Percentiles rank a stretch among this genome's conserved stretches.
Conservation (phyloP, 2,329 filamentous ascomycete species). For the Diaporthe citri region DNA sequence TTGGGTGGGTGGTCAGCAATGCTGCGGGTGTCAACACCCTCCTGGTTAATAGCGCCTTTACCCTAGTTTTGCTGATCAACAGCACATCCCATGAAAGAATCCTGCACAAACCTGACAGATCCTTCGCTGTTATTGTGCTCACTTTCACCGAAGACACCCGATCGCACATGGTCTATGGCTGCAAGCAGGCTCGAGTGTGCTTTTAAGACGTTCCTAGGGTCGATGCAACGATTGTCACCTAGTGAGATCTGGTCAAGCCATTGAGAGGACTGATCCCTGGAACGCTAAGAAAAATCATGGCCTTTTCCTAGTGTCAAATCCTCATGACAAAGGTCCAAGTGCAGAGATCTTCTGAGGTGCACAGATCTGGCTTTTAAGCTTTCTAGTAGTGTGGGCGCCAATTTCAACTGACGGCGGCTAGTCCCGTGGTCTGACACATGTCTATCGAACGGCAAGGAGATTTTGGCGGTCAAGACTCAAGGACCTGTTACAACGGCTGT, state of each 20-base stretch:
- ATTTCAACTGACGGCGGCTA: neutral
- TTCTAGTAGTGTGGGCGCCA: neutral
- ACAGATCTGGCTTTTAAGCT: neutral
- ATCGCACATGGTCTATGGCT: neutral
- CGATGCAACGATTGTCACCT: too few relatives aligned
- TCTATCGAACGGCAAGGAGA: neutral
- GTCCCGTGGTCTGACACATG: constrained; percentile 4
- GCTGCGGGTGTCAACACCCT: neutral
- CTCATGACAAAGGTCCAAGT: neutral
- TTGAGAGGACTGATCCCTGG: neutral
- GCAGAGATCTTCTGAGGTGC: neutral
- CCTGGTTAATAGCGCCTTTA: neutral
- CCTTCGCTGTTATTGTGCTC: neutral
- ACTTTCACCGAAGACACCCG: neutral
- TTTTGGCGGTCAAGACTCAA: neutral
- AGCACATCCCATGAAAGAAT: too few relatives aligned
- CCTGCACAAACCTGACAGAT: neutral
- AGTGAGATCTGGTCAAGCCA: neutral
- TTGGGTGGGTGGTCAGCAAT: neutral
- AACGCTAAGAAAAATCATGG: neutral
- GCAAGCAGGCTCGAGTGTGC: neutral
- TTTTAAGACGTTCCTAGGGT: neutral
- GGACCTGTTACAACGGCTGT: neutral
- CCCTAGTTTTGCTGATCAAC: neutral
- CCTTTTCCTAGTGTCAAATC: neutral